phyloP scores from a whole-genome alignment of 495 filamentous ascomycete species.

The Aspergillus hancockii region DNA sequence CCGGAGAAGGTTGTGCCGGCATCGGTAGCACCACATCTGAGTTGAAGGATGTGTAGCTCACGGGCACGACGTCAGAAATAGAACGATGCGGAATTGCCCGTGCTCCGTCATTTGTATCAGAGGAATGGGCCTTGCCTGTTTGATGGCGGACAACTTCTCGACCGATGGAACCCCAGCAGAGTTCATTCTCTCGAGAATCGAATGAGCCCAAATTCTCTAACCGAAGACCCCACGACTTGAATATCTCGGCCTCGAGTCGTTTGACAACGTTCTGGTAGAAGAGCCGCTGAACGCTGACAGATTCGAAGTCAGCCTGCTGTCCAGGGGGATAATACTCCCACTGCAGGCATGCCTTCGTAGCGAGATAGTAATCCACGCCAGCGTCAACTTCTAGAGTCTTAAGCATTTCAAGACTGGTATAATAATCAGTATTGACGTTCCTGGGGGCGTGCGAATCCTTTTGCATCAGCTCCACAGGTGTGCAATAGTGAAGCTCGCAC shows the following conservation, averaged over 20 bases:
- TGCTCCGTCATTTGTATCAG: conserved; percentile 14
- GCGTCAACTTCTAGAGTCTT: conserved; percentile 30
- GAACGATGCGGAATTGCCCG: conserved; percentile 11
- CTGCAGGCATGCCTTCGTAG: conserved; percentile 34
- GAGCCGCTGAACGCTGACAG: conserved; percentile 30
- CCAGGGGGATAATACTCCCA: conserved; percentile 31
- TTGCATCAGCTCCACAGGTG: conserved; percentile 29
- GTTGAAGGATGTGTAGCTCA: conserved; percentile 9
- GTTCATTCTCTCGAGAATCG: conserved; percentile 29
- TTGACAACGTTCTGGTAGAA: conserved; percentile 39
- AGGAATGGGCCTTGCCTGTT: conserved; percentile 19
- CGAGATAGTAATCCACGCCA: conserved; percentile 36
- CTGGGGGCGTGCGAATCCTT: conserved; percentile 21
- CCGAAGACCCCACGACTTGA: conserved; percentile 34
- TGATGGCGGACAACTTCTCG: conserved; percentile 27
- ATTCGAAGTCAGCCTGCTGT: conserved; percentile 28
- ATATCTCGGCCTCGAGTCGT: conserved; percentile 35
- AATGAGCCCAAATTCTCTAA: conserved; percentile 31
- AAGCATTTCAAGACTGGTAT: conserved; percentile 31
- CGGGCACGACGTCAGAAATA: conserved; percentile 13
- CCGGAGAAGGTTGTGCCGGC: conserved; percentile 14
- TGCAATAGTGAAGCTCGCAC: conserved; percentile 39
- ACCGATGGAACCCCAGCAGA: conserved; percentile 29
- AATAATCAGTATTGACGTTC: conserved; percentile 32
- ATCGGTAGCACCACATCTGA: conserved; percentile 12